A percentile compares a stretch with the other conserved stretches of the same genome.
These are phyloP conservation scores for Aspergillus viridinutans DNA, from an alignment of 2,329 filamentous ascomycete genomes.

Conservation along the genomic window DNA sequence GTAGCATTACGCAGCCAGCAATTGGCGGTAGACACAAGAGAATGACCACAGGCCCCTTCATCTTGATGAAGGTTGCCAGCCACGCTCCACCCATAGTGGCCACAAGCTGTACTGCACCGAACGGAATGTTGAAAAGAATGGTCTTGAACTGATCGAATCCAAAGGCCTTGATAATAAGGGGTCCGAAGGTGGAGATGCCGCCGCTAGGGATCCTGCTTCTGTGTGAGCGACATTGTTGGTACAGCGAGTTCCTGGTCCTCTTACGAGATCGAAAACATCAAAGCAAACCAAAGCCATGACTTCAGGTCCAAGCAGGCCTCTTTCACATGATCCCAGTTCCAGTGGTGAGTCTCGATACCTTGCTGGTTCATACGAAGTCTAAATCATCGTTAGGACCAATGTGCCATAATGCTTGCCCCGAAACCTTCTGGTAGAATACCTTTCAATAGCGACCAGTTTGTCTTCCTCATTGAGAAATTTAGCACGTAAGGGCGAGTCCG, in stretches of 20 bases:
- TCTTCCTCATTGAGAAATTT: conserved; percentile 55
- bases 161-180: conserved; percentile 55
- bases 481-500: conserved; percentile 59
- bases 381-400: conserved; percentile 4
- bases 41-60: conserved; percentile 54
- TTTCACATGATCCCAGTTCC: conserved; percentile 51
- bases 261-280: conserved; percentile 53
- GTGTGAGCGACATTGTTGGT: conserved; percentile 4
- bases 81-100: conserved; percentile 57
- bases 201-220: conserved; percentile 49
- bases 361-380: conserved; percentile 49
- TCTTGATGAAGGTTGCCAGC: conserved; percentile 51
- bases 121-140: conserved; percentile 59
- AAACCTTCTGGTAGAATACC: conserved; percentile 20
- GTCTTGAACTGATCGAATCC: conserved; percentile 55
- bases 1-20: conserved; percentile 52
- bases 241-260: conserved; percentile 6
- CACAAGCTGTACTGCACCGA: conserved; percentile 57
- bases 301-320: conserved; percentile 57
- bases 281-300: conserved; percentile 56
- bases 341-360: conserved; percentile 39
- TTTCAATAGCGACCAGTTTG: conserved; percentile 56
- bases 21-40: conserved; percentile 56
- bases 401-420: neutral
- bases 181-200: conserved; percentile 57